These are phyloP conservation scores for Lachancea quebecensis DNA, from an alignment of 805 yeast genomes.

Conservation along the genomic window DNA sequence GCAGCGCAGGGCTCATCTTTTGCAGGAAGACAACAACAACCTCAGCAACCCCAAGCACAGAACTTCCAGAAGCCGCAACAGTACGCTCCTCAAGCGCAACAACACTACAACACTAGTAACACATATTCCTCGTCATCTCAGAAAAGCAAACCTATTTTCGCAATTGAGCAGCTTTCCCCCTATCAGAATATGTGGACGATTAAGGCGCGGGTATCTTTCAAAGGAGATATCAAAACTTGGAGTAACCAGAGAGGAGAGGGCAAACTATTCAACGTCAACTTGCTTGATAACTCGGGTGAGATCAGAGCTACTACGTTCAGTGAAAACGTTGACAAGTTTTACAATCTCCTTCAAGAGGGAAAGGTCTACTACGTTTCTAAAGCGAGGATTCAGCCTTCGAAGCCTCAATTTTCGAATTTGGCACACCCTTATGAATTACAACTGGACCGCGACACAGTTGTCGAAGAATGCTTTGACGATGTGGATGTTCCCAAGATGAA, in stretches of 20 bases:
- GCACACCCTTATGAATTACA: constrained; percentile 83
- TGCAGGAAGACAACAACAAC: not conserved
- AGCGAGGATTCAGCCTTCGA: constrained; percentile 75
- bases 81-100: constrained; percentile 2
- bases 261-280: constrained; percentile 77
- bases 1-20: constrained; percentile 6
- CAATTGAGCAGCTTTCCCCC: constrained; percentile 86
- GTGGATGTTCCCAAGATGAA: constrained; percentile 69
- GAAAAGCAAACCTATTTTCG: constrained; percentile 42
- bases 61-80: constrained; percentile 4
- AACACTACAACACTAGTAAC: constrained; percentile 1
- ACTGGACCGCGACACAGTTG: constrained; percentile 69
- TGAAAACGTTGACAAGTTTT: constrained; percentile 73
- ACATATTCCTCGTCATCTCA: constrained; percentile 17
- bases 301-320: constrained; percentile 93
- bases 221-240: constrained; percentile 85
- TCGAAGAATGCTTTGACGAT: constrained; percentile 59
- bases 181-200: constrained; percentile 88
- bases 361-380: constrained; percentile 79
- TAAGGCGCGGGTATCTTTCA: constrained; percentile 84
- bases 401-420: constrained; percentile 77
- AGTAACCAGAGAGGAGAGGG: constrained; percentile 84
- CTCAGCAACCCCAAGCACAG: not conserved
- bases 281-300: constrained; percentile 92
- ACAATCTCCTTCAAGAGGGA: constrained; percentile 76